These are phyloP conservation scores for Penicillium glabrum DNA, from an alignment of 2,329 filamentous ascomycete species.

Conservation along the genomic window DNA sequence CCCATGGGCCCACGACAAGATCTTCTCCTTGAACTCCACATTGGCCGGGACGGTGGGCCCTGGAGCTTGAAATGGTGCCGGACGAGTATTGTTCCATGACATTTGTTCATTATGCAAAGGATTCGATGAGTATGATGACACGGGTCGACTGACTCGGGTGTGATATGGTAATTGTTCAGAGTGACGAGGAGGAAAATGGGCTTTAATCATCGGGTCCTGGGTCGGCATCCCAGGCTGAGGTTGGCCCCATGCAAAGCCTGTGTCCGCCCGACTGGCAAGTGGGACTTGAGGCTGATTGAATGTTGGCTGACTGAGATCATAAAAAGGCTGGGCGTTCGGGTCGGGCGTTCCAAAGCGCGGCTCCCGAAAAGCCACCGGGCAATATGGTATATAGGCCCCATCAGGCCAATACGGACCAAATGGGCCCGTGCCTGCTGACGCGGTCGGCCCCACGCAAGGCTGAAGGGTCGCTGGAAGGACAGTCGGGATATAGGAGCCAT, in stretches of 20 bases:
- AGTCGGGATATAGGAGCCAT: slow-evolving; percentile 56
- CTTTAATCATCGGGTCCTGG: slow-evolving; percentile 33
- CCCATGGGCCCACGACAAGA: slow-evolving; percentile 67
- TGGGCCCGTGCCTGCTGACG: slow-evolving; percentile 56
- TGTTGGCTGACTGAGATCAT: slow-evolving; percentile 29
- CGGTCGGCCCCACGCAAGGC: slow-evolving; percentile 58
- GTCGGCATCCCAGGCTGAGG: slow-evolving; percentile 25
- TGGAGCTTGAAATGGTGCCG: slow-evolving; percentile 23
- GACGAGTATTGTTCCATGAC: slow-evolving; percentile 26
- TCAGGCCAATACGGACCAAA: slow-evolving; percentile 66
- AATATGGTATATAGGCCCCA: slow-evolving; percentile 61
- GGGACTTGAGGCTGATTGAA: slow-evolving; percentile 30
- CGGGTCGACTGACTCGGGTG: slow-evolving; percentile 24
- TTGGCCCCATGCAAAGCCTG: slow-evolving; percentile 34
- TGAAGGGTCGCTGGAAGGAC: slow-evolving; percentile 61
- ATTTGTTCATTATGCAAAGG: slow-evolving; percentile 22
- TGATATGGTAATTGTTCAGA: slow-evolving; percentile 34
- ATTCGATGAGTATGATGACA: slow-evolving; percentile 16
- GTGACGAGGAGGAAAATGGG: slow-evolving; percentile 39
- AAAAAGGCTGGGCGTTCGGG: slow-evolving; percentile 25
- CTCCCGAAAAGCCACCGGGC: slow-evolving; percentile 58
- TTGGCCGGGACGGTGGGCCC: slow-evolving; percentile 32
- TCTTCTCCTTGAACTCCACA: slow-evolving; percentile 65
- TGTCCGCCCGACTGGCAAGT: slow-evolving; percentile 25
- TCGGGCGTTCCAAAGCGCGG: slow-evolving; percentile 43